Base-by-base conservation (phyloP, 1,139 yeast genomes). In the Suhomyces bokatorum region DNA sequence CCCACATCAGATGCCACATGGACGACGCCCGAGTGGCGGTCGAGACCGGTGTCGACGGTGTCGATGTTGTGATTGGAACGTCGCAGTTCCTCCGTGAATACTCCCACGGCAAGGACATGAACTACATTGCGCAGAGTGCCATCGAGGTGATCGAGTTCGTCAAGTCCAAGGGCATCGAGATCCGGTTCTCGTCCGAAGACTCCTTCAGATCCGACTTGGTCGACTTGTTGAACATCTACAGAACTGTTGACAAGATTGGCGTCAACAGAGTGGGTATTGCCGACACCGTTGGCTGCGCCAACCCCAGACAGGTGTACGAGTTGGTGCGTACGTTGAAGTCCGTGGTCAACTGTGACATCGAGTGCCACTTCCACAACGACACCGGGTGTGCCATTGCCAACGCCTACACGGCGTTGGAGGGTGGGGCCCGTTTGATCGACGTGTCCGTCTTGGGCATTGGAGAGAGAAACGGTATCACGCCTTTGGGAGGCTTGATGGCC, bases 231-330 rank as follows among this genome's bases (percentile, higher is more conserved):
- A 91, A 93, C 75, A 93, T 93, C 60, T 93, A 93, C 77, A 87
- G 93, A 71, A 90, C 98, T 28, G 99, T 93, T 52, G 96, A 88
- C 75, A 88, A 90, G 78, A 90, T 93, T 58, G 99, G 99, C 62
- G 98, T 93, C 47, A 90, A 93, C 78, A 85, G 99, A 73, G 97
- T 93, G 44, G 99, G 99, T 77, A 93, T 93, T 73, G 98, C 99
- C 52, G 99, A 93, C 70, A 93, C 99, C 39, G 98, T 93, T 50
- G 99, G 99, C 41, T 88, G 98, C 68, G 99, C 99, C 52, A 93
- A 91, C 76, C 99, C 99, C 62, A 85, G 99, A 76, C 98, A 93
- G 73, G 99, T 93, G 47, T 93, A 91, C 68, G 98, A 93, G 73
- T 81, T 93, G 62, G 95, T 93, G 53, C 84, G 95, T 67, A 93